These are phyloP conservation scores for Spizellomyces punctatus DNA, from an alignment of 192 early-diverging fungal species.

Conservation along the genomic window DNA sequence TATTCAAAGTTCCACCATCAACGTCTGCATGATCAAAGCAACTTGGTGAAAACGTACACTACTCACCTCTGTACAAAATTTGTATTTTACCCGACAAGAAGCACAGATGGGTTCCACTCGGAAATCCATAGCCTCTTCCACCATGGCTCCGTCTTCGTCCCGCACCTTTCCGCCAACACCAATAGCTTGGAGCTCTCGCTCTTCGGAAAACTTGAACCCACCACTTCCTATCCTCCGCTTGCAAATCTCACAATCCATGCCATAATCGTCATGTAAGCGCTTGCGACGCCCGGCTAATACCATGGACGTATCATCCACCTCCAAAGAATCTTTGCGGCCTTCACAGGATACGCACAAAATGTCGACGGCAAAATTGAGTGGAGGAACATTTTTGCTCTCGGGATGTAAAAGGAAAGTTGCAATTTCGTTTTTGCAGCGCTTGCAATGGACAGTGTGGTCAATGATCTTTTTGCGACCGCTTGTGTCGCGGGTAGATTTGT, in stretches of 20 bases:
- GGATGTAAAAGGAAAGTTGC: slow-evolving; percentile 19
- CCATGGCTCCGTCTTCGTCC: slow-evolving; percentile 3
- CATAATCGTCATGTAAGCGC: slow-evolving; percentile 3
- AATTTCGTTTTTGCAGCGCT: not conserved
- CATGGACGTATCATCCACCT: not conserved
- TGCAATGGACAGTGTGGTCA: slow-evolving; percentile 9
- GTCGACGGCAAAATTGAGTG: not conserved
- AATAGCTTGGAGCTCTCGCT: not conserved
- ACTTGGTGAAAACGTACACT: not conserved
- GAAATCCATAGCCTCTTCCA: slow-evolving; percentile 8
- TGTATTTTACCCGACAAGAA: slow-evolving; percentile 22
- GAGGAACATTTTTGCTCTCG: slow-evolving; percentile 9
- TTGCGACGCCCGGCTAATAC: not conserved
- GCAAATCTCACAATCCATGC: slow-evolving; percentile 27
- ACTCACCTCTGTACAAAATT: slow-evolving; percentile 25
- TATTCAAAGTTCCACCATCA: not conserved
- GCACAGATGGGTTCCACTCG: slow-evolving; percentile 26
- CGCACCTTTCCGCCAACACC: slow-evolving; percentile 20
- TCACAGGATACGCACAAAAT: slow-evolving; percentile 2
- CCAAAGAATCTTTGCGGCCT: not conserved
- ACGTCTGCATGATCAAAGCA: not conserved
- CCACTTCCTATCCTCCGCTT: slow-evolving; percentile 16
- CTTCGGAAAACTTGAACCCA: slow-evolving; percentile 11
- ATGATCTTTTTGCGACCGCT: slow-evolving; percentile 10
- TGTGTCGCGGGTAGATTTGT: too few relatives aligned